phyloP scores from a whole-genome alignment of 2,329 filamentous ascomycete species.

The Chaetomium olivaceum region DNA sequence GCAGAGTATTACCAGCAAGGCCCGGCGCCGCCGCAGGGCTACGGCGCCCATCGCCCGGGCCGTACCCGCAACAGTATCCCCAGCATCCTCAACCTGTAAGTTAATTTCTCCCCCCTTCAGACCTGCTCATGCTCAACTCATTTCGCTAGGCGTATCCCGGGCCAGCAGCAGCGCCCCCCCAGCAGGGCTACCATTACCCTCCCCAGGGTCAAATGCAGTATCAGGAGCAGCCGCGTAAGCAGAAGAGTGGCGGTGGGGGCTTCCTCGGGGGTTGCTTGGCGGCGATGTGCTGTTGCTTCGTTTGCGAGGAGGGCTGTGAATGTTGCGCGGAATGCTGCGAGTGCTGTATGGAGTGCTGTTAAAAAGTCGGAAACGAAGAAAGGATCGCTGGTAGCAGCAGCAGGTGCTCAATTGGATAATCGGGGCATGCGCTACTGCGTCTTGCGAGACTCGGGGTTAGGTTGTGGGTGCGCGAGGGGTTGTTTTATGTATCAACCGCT shows the following conservation, averaged over 20 bases:
- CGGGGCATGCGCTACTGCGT: too few species aligned
- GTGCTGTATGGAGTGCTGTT: slow-evolving; percentile 42
- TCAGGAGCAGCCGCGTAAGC: slow-evolving; percentile 45
- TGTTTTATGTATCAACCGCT: background rate
- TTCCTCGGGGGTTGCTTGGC: slow-evolving; percentile 51
- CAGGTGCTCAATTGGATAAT: background rate
- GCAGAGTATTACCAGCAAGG: slow-evolving; percentile 42
- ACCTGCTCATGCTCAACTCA: slow-evolving; percentile 12
- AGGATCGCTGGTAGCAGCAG: background rate
- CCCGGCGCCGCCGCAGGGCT: slow-evolving; percentile 35
- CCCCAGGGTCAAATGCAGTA: slow-evolving; percentile 49
- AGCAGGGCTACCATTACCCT: slow-evolving; percentile 44
- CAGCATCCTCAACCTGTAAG: slow-evolving; percentile 48
- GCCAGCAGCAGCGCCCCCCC: slow-evolving; percentile 34
- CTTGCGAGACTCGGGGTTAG: too few species aligned
- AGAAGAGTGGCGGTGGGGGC: slow-evolving; percentile 39
- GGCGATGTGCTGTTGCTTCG: slow-evolving; percentile 52
- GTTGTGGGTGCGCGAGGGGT: background rate
- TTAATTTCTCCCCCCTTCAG: slow-evolving; percentile 19
- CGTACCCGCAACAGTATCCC: slow-evolving; percentile 38
- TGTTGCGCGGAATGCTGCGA: slow-evolving; percentile 51
- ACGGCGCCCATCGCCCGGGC: slow-evolving; percentile 14
- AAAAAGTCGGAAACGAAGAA: background rate
- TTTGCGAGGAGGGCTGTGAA: slow-evolving; percentile 53
- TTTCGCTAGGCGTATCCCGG: slow-evolving; percentile 40